Conservation (phyloP, 805 yeast species). For the Yamadazyma sp. region DNA sequence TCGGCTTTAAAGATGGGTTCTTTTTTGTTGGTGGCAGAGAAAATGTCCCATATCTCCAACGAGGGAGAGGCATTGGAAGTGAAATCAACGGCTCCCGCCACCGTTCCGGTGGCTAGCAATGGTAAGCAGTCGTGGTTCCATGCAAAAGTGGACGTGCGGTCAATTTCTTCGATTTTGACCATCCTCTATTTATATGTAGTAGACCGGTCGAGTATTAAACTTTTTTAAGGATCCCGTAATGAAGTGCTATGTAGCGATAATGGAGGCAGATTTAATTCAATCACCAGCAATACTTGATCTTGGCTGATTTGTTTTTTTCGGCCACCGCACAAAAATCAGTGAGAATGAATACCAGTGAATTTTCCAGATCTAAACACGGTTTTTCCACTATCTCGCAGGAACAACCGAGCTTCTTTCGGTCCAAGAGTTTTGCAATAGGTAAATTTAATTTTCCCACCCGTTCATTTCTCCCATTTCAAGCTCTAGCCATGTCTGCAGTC, state of each 20-base stretch:
- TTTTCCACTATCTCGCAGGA: no score
- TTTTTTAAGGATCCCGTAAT: no score
- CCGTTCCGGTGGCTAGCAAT: slow-evolving; percentile 82
- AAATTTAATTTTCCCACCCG: neutral
- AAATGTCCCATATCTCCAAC: slow-evolving; percentile 78
- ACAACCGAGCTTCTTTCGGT: no score
- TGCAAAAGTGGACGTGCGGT: slow-evolving; percentile 90
- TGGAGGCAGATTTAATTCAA: no score
- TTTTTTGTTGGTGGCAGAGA: slow-evolving; percentile 30
- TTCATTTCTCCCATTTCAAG: neutral
- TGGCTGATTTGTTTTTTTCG: slow-evolving; percentile 7
- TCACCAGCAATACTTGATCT: no score
- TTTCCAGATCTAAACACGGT: no score
- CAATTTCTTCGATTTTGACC: slow-evolving; percentile 75
- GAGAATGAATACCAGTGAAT: no score
- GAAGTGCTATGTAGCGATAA: no score
- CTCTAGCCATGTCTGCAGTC: neutral
- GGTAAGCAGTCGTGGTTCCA: slow-evolving; percentile 85
- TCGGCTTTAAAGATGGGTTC: slow-evolving; percentile 36
- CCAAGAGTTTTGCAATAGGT: no score
- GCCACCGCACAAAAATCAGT: no score
- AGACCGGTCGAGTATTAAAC: no score
- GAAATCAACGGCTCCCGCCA: slow-evolving; percentile 94
- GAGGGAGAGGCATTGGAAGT: slow-evolving; percentile 76
- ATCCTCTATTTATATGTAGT: no score